These are phyloP conservation scores for Backusella psychrophila DNA, from an alignment of 192 early-diverging fungal species.

Conservation along the genomic window DNA sequence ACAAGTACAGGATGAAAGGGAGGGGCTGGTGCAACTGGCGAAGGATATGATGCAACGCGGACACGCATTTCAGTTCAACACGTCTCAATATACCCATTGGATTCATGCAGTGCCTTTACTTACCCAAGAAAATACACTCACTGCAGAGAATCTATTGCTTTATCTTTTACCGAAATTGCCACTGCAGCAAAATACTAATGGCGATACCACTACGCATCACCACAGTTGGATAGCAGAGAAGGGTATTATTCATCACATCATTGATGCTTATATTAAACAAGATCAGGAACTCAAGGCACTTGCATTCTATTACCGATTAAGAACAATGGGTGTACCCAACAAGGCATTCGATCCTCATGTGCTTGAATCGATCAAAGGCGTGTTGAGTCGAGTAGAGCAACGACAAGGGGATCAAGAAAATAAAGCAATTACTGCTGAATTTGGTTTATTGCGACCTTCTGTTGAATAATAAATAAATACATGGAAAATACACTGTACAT, in stretches of 20 bases:
- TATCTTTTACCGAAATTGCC: neutral
- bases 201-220: too few species aligned
- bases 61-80: neutral
- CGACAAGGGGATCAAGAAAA: neutral
- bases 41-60: neutral
- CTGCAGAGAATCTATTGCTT: slow-evolving; percentile 16
- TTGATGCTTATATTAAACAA: slow-evolving; percentile 10
- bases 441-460: neutral
- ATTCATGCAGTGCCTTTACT: neutral
- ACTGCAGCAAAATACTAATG: neutral
- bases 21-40: neutral
- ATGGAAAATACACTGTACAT: neutral
- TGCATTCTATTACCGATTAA: slow-evolving; percentile 20
- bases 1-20: neutral
- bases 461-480: neutral
- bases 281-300: slow-evolving; percentile 19
- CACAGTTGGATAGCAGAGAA: neutral
- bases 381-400: neutral
- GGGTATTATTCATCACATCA: neutral
- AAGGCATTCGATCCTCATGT: slow-evolving; percentile 11
- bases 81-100: neutral
- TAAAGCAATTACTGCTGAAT: neutral
- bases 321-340: neutral
- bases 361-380: neutral
- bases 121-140: neutral